Conservation (phyloP, 371 early-diverging fungal species). For the Mortierella sp. region DNA sequence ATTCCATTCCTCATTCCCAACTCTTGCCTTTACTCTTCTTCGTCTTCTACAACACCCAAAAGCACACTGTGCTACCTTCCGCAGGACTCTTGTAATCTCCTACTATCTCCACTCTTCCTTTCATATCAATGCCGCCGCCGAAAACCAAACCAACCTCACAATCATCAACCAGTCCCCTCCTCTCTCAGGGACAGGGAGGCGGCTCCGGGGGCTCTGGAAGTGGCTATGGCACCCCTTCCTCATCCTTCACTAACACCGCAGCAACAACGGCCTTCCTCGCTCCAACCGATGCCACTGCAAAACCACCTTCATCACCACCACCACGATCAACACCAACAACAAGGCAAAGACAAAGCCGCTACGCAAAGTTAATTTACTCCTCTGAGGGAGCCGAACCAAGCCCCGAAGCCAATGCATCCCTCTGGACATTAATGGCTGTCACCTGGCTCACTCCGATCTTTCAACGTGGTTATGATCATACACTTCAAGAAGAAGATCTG, state of each 20-base stretch:
- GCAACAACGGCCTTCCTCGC: too few relatives aligned
- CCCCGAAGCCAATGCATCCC: slow-evolving; percentile 48
- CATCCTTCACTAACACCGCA: background rate
- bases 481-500: slow-evolving; percentile 59
- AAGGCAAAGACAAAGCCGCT: background rate
- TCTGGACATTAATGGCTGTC: slow-evolving; percentile 30
- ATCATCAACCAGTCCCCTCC: background rate
- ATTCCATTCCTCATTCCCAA: slow-evolving; percentile 6
- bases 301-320: background rate
- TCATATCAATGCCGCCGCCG: background rate
- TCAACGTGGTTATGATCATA: slow-evolving; percentile 54
- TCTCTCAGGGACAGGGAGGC: background rate
- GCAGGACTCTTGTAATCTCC: background rate
- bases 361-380: background rate
- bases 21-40: background rate
- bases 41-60: background rate
- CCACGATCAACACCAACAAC: background rate
- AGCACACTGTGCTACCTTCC: background rate
- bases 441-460: slow-evolving; percentile 56
- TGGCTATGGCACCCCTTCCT: background rate
- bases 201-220: background rate
- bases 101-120: background rate
- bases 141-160: background rate
- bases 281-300: background rate
- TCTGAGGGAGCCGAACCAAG: background rate